Evolutionary conservation across 352 stramenopile genomes (phyloP).

Genomic region (Globisporangium iwayamae): DNA sequence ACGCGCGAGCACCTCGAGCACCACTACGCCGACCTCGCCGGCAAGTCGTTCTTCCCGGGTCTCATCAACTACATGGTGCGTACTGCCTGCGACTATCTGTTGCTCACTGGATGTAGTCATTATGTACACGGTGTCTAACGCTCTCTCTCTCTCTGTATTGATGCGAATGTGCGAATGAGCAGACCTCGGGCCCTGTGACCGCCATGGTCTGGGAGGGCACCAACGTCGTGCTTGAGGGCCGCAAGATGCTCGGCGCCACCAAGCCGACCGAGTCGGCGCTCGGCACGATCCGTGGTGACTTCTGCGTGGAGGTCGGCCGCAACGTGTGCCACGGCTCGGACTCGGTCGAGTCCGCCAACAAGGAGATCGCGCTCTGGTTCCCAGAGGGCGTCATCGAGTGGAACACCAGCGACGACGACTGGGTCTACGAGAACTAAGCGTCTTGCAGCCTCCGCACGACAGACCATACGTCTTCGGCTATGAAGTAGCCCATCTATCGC

Average conservation of each 20-base stretch:
- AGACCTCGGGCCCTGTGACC: slow-evolving; percentile 88
- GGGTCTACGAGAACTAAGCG: slow-evolving; percentile 95
- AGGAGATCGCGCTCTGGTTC: slow-evolving; percentile 99
- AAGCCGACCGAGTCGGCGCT: slow-evolving; percentile 94
- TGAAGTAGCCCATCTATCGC: not conserved
- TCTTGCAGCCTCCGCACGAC: not conserved
- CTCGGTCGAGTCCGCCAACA: slow-evolving; percentile 95
- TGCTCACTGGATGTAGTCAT: not conserved
- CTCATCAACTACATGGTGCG: slow-evolving; percentile 95
- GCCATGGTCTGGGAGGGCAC: slow-evolving; percentile 95
- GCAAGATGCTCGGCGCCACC: slow-evolving; percentile 97
- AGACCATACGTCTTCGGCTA: not conserved
- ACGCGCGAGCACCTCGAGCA: slow-evolving; percentile 77
- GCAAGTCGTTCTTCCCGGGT: slow-evolving; percentile 92
- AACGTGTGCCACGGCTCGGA: slow-evolving; percentile 98
- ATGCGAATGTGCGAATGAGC: not conserved
- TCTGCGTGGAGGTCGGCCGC: slow-evolving; percentile 91
- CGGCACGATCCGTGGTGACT: slow-evolving; percentile 97
- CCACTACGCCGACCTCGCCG: slow-evolving; percentile 93
- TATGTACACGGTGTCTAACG: not conserved
- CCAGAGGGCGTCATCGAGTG: slow-evolving; percentile 55
- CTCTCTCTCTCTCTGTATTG: not conserved
- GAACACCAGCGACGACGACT: slow-evolving; percentile 87
- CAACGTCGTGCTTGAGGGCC: slow-evolving; percentile 90
- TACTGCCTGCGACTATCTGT: not conserved